Percentiles rank a stretch among this genome's conserved stretches.
Evolutionary conservation across 1,284 basidiomycete genomes (phyloP).

Genomic region (Cryptococcus hybrid): DNA sequence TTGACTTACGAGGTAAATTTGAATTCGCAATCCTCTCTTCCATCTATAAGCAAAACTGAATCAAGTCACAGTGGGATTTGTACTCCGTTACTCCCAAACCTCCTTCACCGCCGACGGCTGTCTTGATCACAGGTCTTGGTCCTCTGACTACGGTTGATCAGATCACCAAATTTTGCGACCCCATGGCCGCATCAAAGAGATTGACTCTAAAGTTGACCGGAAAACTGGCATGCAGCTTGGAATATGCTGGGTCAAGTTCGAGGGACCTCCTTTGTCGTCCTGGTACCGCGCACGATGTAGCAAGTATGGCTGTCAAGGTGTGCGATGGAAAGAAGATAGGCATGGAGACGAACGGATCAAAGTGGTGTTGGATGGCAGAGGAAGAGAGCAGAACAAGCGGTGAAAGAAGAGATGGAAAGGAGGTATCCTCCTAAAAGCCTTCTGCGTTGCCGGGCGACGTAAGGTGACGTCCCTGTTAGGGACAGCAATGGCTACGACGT

Average conservation of each 20-base stretch:
- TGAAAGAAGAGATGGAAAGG: slow-evolving; percentile 58
- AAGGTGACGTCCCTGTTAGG: slow-evolving; percentile 7
- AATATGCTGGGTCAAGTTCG: slow-evolving; percentile 73
- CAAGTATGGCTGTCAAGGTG: slow-evolving; percentile 39
- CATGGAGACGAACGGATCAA: slow-evolving; percentile 35
- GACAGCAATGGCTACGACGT: slow-evolving; percentile 4
- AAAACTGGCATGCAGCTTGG: slow-evolving; percentile 79
- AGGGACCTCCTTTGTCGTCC: slow-evolving; percentile 27
- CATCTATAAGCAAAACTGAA: neutral
- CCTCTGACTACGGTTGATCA: slow-evolving; percentile 66
- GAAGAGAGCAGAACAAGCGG: slow-evolving; percentile 44
- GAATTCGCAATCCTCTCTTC: slow-evolving; percentile 8
- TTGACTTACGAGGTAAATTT: slow-evolving; percentile 37
- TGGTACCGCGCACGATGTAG: slow-evolving; percentile 45
- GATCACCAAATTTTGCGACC: slow-evolving; percentile 67
- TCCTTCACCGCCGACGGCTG: slow-evolving; percentile 59
- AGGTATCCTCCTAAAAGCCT: slow-evolving; percentile 53
- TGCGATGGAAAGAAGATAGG: slow-evolving; percentile 51
- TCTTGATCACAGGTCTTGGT: slow-evolving; percentile 72
- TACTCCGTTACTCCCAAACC: slow-evolving; percentile 74
- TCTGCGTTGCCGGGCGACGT: slow-evolving; percentile 5
- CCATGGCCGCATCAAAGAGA: slow-evolving; percentile 66
- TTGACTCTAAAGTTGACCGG: slow-evolving; percentile 78
- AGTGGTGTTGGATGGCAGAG: slow-evolving; percentile 53
- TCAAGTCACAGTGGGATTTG: slow-evolving; percentile 63